phyloP scores from a whole-genome alignment of 2,329 filamentous ascomycete species.

The Penicillium sp. region DNA sequence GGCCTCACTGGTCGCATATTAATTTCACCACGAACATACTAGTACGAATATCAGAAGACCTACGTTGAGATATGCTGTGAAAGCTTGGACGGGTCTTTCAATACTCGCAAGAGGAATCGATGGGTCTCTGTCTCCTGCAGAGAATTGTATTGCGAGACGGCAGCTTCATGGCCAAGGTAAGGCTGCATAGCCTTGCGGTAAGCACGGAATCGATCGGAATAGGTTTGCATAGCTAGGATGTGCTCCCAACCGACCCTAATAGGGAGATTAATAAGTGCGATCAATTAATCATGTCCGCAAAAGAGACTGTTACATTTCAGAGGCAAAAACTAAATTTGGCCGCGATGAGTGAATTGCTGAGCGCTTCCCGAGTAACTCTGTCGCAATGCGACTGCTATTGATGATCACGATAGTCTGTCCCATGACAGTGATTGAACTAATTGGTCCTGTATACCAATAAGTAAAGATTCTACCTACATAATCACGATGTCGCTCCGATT shows the following conservation, averaged over 20 bases:
- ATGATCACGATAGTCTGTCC: constrained; percentile 44
- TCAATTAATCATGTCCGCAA: background rate
- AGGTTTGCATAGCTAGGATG: constrained; percentile 36
- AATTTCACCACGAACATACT: too few relatives aligned
- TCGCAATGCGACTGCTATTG: constrained; percentile 36
- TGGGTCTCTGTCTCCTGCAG: constrained; percentile 52
- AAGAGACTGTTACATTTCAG: constrained; percentile 40
- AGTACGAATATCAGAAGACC: too few relatives aligned
- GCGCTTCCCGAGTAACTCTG: constrained; percentile 42
- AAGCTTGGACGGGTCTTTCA: constrained; percentile 44
- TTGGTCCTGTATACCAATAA: constrained; percentile 28
- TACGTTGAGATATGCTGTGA: constrained; percentile 50
- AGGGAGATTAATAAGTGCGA: too few relatives aligned
- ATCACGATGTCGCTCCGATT: background rate
- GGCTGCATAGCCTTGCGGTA: constrained; percentile 53
- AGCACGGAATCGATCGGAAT: constrained; percentile 43
- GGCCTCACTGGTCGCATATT: constrained; percentile 42
- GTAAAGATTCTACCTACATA: background rate
- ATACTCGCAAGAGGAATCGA: constrained; percentile 49
- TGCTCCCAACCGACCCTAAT: constrained; percentile 45
- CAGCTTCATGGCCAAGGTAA: constrained; percentile 45
- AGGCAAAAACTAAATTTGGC: constrained; percentile 36
- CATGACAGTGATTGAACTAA: constrained; percentile 44
- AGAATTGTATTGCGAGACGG: constrained; percentile 44
- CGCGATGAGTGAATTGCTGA: constrained; percentile 36